Evolutionary conservation across 371 early-diverging fungal genomes (phyloP).

Genomic region (Dichotomocladium elegans): DNA sequence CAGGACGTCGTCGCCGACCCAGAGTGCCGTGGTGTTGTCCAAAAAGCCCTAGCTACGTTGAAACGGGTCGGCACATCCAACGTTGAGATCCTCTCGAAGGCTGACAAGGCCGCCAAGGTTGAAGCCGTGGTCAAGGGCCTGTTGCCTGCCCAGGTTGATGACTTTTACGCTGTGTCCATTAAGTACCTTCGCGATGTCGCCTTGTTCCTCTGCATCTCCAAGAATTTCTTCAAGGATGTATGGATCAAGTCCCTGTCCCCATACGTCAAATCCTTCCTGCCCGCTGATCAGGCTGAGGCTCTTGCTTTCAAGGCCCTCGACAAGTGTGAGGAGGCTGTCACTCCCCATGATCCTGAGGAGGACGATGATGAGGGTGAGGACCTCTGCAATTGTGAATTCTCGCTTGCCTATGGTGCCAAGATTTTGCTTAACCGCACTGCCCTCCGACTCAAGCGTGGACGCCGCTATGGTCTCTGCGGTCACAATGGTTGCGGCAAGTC

Average conservation of each 20-base stretch:
- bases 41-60: slow-evolving; percentile 45
- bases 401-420: slow-evolving; percentile 87
- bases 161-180: slow-evolving; percentile 18
- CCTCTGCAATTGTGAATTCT: no score
- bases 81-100: slow-evolving; percentile 31
- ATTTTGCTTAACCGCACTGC: slow-evolving; percentile 75
- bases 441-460: slow-evolving; percentile 73
- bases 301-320: slow-evolving; percentile 19
- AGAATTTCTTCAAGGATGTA: slow-evolving; percentile 36
- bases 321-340: slow-evolving; percentile 44
- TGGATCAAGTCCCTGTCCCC: slow-evolving; percentile 43
- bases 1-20: slow-evolving; percentile 80
- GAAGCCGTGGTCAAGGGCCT: slow-evolving; percentile 32
- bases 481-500: slow-evolving; percentile 88
- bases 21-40: slow-evolving; percentile 68
- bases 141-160: slow-evolving; percentile 29
- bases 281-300: slow-evolving; percentile 32
- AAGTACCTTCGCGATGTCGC: slow-evolving; percentile 46
- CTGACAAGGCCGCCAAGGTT: slow-evolving; percentile 44
- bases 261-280: slow-evolving; percentile 48
- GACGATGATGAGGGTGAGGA: slow-evolving; percentile 69
- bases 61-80: slow-evolving; percentile 33
- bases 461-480: slow-evolving; percentile 82
- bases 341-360: slow-evolving; percentile 35
- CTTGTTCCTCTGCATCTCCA: slow-evolving; percentile 32